A percentile compares a stretch with the other conserved stretches of the same genome.
These are phyloP conservation scores for Kalmanozyma brasiliensis DNA, from an alignment of 1,284 basidiomycete species.

Conservation along the genomic window DNA sequence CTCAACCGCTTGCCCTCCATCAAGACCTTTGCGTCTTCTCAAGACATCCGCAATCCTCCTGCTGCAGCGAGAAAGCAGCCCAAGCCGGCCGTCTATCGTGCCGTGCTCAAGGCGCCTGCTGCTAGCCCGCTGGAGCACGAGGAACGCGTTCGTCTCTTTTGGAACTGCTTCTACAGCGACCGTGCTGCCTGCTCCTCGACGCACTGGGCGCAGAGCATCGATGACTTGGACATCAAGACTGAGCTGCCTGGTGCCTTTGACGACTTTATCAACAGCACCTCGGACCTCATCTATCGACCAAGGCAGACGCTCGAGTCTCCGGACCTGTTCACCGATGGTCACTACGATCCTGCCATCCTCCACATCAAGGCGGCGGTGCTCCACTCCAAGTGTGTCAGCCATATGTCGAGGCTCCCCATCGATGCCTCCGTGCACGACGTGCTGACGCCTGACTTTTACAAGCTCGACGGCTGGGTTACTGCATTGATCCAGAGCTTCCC, in stretches of 20 bases:
- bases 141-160: constrained; percentile 49
- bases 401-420: constrained; percentile 46
- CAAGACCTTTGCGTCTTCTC: constrained; percentile 8
- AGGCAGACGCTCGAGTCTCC: constrained; percentile 51
- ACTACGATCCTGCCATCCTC: constrained; percentile 42
- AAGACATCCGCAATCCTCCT: constrained; percentile 10
- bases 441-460: constrained; percentile 41
- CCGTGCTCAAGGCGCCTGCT: constrained; percentile 20
- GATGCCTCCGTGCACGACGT: constrained; percentile 37
- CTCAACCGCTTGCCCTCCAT: constrained; percentile 47
- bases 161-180: constrained; percentile 52
- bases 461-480: constrained; percentile 30
- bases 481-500: constrained; percentile 45
- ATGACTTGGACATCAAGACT: constrained; percentile 47
- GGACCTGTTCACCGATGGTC: constrained; percentile 46
- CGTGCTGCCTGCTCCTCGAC: constrained; percentile 50
- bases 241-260: constrained; percentile 53
- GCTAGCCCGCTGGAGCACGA: constrained; percentile 42
- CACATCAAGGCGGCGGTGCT: constrained; percentile 53
- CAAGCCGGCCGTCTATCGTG: constrained; percentile 44
- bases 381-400: constrained; percentile 39
- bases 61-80: constrained; percentile 16
- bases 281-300: constrained; percentile 30
- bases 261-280: constrained; percentile 39
- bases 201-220: constrained; percentile 50